Evolutionary conservation across 2,329 filamentous ascomycete species (phyloP).

Genomic region (Calonectria multiphialidica): DNA sequence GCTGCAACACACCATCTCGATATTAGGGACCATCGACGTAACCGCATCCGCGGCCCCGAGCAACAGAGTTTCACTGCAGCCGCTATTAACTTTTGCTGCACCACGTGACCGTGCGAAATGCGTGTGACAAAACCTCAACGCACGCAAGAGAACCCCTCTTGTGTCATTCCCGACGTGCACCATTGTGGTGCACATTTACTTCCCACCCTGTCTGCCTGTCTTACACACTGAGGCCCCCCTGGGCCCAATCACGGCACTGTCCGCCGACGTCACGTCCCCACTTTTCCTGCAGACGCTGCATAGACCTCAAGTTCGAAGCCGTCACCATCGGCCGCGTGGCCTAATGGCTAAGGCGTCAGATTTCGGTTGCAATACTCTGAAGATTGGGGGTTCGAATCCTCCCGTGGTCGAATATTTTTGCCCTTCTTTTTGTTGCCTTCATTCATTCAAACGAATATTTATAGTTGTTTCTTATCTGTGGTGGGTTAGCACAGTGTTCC

Average conservation of each 20-base stretch:
- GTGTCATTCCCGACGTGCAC: not conserved
- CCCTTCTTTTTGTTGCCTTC: constrained; percentile 13
- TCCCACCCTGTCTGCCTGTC: not conserved
- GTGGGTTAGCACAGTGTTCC: not conserved
- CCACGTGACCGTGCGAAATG: not conserved
- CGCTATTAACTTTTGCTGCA: not conserved
- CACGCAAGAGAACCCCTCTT: not conserved
- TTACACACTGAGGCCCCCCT: not conserved
- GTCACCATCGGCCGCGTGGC: constrained; percentile 53
- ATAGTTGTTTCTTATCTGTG: not conserved
- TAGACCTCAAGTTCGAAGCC: not conserved
- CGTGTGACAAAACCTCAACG: not conserved
- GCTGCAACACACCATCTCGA: not conserved
- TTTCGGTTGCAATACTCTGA: constrained; percentile 54
- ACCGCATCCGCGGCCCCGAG: not conserved
- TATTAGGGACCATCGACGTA: not conserved
- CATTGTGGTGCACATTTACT: not conserved
- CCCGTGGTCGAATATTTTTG: constrained; percentile 50
- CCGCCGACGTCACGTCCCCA: not conserved
- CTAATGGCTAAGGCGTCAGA: constrained; percentile 59
- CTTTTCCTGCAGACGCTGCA: not conserved
- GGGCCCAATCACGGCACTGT: not conserved
- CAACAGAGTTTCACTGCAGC: constrained; percentile 2
- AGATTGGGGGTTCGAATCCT: constrained; percentile 60
- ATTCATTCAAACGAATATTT: not conserved